These are phyloP conservation scores for Telfairia occidentalis DNA, from an alignment of 331 rosid genomes.

Conservation along the genomic window DNA sequence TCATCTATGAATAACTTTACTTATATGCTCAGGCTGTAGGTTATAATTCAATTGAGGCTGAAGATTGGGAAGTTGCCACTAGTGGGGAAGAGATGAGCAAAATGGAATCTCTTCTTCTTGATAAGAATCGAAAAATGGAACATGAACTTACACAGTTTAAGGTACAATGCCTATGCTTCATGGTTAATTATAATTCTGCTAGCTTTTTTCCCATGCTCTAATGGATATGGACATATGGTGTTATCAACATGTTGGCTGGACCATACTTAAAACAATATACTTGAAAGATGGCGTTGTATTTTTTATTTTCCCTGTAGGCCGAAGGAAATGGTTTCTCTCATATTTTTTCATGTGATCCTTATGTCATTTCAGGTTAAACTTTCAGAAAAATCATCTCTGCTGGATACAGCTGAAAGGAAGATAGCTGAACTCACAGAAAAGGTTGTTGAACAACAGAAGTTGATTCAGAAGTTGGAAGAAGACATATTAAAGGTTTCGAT, in stretches of 20 bases:
- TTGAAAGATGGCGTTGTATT: background rate
- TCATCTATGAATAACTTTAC: background rate
- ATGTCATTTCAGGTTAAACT: constrained; percentile 52
- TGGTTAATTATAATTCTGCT: background rate
- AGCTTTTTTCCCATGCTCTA: background rate
- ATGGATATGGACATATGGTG: background rate
- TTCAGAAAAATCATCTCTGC: constrained; percentile 59
- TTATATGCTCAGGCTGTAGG: constrained; percentile 68
- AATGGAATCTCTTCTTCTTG: constrained; percentile 99
- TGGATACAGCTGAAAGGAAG: constrained; percentile 67
- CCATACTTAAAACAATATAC: background rate
- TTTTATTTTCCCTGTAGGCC: background rate
- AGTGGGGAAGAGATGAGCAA: constrained; percentile 98
- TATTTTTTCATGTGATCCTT: background rate
- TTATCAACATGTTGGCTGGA: background rate
- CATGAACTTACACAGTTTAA: constrained; percentile 86
- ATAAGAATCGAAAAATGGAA: constrained; percentile 96
- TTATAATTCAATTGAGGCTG: constrained; percentile 95
- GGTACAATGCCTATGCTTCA: constrained; percentile 26
- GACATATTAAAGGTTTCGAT: constrained; percentile 75
- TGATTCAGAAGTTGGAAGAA: constrained; percentile 93
- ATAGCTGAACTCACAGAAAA: constrained; percentile 47
- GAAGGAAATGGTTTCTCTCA: background rate
- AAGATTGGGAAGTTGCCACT: constrained; percentile 97
- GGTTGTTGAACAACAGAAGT: constrained; percentile 65